phyloP scores from a whole-genome alignment of 208 protist species.

The Cochliopodium minus region DNA sequence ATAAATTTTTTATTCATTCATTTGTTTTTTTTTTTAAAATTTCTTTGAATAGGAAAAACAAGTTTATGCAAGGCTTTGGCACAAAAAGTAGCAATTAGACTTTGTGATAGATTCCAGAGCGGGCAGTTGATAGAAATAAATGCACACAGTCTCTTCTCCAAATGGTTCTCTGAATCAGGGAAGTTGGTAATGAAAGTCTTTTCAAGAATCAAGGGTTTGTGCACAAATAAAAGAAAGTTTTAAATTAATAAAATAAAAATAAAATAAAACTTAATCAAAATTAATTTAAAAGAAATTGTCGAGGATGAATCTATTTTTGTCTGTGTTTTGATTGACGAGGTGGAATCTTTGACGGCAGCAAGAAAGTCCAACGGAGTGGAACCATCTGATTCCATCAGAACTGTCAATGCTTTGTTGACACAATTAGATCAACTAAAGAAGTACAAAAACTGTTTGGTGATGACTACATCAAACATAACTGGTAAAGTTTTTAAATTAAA shows the following conservation, averaged over 20 bases:
- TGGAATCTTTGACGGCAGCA: conserved; percentile 77
- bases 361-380: conserved; percentile 61
- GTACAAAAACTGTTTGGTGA: conserved; percentile 63
- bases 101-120: conserved; percentile 17
- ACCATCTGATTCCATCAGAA: conserved; percentile 75
- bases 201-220: too few species aligned
- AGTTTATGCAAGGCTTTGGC: conserved; percentile 51
- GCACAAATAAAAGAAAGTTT: not conserved
- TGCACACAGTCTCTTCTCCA: conserved; percentile 76
- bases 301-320: conserved; percentile 45
- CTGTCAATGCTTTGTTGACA: conserved; percentile 82
- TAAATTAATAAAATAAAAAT: not conserved
- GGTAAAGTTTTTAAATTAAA: too few species aligned
- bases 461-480: conserved; percentile 87
- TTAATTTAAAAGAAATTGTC: conserved; percentile 53
- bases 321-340: conserved; percentile 76
- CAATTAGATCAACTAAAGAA: conserved; percentile 74
- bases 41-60: conserved; percentile 43
- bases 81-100: conserved; percentile 47
- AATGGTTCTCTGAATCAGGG: conserved; percentile 88
- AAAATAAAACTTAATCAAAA: too few species aligned
- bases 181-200: conserved; percentile 87
- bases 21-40: not conserved
- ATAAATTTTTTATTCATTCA: not conserved
- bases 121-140: conserved; percentile 73